Evolutionary conservation across 208 protist genomes (phyloP).

Genomic region (Angomonas ambiguus): DNA sequence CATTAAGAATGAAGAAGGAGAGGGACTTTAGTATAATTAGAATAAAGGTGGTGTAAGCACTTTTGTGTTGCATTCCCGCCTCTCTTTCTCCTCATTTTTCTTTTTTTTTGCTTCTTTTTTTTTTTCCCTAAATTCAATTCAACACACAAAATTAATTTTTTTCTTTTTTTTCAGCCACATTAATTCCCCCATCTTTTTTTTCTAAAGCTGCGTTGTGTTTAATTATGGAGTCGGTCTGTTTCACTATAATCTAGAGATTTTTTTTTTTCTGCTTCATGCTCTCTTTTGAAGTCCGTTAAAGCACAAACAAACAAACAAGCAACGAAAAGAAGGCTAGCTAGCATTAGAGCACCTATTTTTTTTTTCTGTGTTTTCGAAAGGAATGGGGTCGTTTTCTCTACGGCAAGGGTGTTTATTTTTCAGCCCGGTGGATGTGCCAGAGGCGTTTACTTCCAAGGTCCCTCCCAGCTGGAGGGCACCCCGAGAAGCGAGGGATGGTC

Average conservation of each 20-base stretch:
- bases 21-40: no score
- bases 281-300: no score
- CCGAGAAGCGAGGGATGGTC: conserved; percentile 14
- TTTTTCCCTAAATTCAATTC: no score
- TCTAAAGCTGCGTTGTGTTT: no score
- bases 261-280: conserved; percentile 6
- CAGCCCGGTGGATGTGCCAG: not conserved
- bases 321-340: no score
- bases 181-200: no score
- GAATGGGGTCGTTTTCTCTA: conserved; percentile 4
- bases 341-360: conserved; percentile 1
- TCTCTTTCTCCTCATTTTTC: no score
- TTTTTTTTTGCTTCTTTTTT: conserved; percentile 11
- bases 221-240: not conserved
- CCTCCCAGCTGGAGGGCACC: conserved; percentile 3
- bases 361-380: conserved; percentile 1
- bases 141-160: no score
- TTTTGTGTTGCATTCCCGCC: no score
- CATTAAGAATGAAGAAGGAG: not conserved
- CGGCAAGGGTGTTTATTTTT: conserved; percentile 8
- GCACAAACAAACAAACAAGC: no score
- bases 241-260: not conserved
- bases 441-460: not conserved
- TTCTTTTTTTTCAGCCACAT: no score
- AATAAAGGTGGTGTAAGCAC: no score